Evolutionary conservation across 192 early-diverging fungal species (phyloP).

Genomic region (Umbelopsis isabellina): DNA sequence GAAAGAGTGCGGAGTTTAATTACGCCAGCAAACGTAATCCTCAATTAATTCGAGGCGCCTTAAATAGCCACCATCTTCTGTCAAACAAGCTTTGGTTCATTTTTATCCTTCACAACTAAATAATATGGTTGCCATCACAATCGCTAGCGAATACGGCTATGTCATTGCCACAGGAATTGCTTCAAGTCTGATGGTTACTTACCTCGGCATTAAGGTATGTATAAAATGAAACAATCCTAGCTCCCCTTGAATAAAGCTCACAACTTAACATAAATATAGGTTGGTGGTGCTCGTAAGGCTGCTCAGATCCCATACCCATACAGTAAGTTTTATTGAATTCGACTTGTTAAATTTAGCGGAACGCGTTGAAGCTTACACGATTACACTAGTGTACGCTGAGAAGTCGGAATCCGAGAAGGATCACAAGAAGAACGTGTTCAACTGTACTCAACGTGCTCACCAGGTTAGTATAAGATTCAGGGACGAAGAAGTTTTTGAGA

Average conservation of each 20-base stretch:
- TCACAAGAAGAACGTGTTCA: constrained; percentile 68
- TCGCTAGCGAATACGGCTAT: constrained; percentile 61
- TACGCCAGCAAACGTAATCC: constrained; percentile 5
- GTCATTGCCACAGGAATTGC: constrained; percentile 48
- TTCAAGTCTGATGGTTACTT: constrained; percentile 41
- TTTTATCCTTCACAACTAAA: constrained; percentile 1
- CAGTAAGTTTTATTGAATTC: constrained; percentile 44
- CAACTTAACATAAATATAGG: constrained; percentile 28
- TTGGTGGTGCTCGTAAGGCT: constrained; percentile 59
- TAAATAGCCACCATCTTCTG: no score
- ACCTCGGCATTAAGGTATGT: constrained; percentile 41
- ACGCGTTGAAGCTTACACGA: neutral
- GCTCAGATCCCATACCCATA: constrained; percentile 70
- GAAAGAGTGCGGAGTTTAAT: constrained; percentile 4
- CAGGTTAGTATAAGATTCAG: constrained; percentile 29
- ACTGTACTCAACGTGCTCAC: constrained; percentile 70
- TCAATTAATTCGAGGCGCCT: neutral
- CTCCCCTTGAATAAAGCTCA: neutral
- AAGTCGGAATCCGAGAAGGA: constrained; percentile 64
- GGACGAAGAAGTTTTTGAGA: neutral
- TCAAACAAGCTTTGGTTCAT: neutral
- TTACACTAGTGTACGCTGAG: constrained; percentile 55
- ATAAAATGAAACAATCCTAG: constrained; percentile 13
- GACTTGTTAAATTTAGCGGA: neutral
- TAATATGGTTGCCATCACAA: constrained; percentile 42